Evolutionary conservation across 305 asterid species (phyloP), one percentile per base, ranked within the genome.

Genomic region (Solanum hybrid): DNA sequence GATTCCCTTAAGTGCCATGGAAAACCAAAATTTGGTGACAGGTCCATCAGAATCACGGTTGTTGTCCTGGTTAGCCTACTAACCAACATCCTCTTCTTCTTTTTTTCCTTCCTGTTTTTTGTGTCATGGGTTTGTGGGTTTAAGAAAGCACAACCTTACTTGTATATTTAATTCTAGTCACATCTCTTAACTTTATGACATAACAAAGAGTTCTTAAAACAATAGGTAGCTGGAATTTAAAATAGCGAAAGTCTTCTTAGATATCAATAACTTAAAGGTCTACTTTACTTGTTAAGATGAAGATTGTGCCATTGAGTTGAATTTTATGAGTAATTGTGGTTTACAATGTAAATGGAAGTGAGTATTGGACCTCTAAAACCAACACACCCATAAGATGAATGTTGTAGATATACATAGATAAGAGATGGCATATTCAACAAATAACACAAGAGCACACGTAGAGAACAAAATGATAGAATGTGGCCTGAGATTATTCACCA

Each of bases 1-100:
- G 99, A 93, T 97, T 90, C 99, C 99, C 39, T 92, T 95, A 32
- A 98, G 99, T 93, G 98, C 97, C 88, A 94, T 98, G 96, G 97
- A 95, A 92, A 97, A 97, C 93, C 99, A 98, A 90, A 98, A 98
- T 93, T 94, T 98, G 93, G 92, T 94, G 89, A 90, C 91, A 86
- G 91, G 90, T 88, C 95, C 98, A 89, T 92, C 98, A 81, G 98
- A 95, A 92, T 89, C 45, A 17, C 95, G 92, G 78, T 87, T 91
- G 70, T 72, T 94, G 75, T 95, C 97, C 90, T 97, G 99, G 99
- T 97, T 92, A 94, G 98, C 94, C 75, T 86, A 37, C 91, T 87
- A 90, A 68, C 86, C 79, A 72, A 33, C 90, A 38, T 31, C 61
- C 65, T 72, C 27, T 34, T 17, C 3, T 22, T 80, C 7, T 22